Conservation (phyloP, 495 filamentous ascomycete genomes). For the Lasiosphaeriaceae sp. region DNA sequence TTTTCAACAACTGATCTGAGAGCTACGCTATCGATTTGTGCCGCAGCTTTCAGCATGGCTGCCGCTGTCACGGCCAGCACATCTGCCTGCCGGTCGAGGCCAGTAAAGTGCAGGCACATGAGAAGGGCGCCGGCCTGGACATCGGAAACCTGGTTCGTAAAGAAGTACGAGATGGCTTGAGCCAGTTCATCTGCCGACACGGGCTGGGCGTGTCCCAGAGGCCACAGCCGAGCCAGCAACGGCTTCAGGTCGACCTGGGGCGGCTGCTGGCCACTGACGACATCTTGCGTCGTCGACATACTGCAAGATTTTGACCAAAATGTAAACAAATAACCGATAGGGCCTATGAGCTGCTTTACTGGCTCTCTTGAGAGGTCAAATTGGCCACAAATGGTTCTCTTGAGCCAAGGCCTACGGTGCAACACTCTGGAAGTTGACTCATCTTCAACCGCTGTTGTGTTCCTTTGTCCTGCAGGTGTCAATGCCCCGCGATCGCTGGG, state of each 20-base stretch:
- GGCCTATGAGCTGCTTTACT: not conserved
- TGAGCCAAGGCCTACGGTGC: not conserved
- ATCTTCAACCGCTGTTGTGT: constrained; percentile 13
- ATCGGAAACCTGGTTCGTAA: constrained; percentile 75
- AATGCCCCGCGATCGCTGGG: not conserved
- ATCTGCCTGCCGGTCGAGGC: constrained; percentile 68
- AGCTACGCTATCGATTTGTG: constrained; percentile 42
- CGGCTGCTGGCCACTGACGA: constrained; percentile 16
- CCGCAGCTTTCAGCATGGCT: constrained; percentile 56
- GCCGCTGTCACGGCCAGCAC: constrained; percentile 73
- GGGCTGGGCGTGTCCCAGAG: constrained; percentile 41
- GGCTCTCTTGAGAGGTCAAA: not conserved
- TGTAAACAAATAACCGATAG: not conserved
- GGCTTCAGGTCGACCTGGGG: constrained; percentile 65
- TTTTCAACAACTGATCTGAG: constrained; percentile 45
- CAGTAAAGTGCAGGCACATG: constrained; percentile 84
- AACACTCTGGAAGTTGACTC: constrained; percentile 20
- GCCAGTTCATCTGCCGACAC: constrained; percentile 80
- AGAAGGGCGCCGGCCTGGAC: constrained; percentile 82
- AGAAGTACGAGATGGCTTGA: constrained; percentile 79
- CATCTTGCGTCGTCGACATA: not conserved
- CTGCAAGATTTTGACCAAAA: constrained; percentile 5
- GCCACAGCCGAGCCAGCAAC: constrained; percentile 75
- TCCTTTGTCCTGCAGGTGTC: constrained; percentile 10
- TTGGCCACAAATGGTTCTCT: not conserved